Base-by-base conservation (phyloP, 495 filamentous ascomycete species). In the Stereocaulon alpinum region DNA sequence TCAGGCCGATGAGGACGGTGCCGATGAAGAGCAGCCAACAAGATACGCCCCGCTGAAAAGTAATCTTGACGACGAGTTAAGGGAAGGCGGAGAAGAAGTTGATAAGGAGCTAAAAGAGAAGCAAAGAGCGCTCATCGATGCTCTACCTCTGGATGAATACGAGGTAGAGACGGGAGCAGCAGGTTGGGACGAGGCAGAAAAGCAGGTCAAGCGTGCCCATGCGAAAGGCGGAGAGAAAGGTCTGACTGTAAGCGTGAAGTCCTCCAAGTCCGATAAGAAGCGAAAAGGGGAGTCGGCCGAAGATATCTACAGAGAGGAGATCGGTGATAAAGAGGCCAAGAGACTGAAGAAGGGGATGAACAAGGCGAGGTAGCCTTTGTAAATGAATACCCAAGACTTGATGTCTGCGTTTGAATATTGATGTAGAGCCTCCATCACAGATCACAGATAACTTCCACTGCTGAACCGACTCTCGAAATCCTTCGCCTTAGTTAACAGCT, bases 391-490 rank as follows among this genome's bases (percentile, higher is more conserved):
- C 24, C 24, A 24, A 24, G 24, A 24, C 24, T 24, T 24, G 24
- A 24, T 24, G 24, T 24, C 24, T 24, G 24, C 24, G 24, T 24
- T 24, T 24, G 24, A 24, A 24, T 24, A 1, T 24, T 24, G 24
- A 24, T 24, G 24, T 24, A 24, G 24, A 24, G 24, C 24, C 24
- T 24, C 24, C 24, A 24, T 22, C 22, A 24, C 7, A 24, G 29
- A 48, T 64, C 49, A 91, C 41, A 93, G 68, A 72, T 82, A 96
- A 52, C 74, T 88, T 9, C 92, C 91, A 49, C 84, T 84, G 24
- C 82, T 80, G 69, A 98, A 98, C 47, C 91, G 74, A 15, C 82
- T 85, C 14, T 85, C 84, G 76, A 96, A 96, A 65, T 89, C 86
- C 40, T 85, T 81, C 11, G 92, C 89, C 64, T 83, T 83, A 48